Conservation (phyloP, 2,329 filamentous ascomycete species). For the Stagonosporopsis cucurbitacearum region DNA sequence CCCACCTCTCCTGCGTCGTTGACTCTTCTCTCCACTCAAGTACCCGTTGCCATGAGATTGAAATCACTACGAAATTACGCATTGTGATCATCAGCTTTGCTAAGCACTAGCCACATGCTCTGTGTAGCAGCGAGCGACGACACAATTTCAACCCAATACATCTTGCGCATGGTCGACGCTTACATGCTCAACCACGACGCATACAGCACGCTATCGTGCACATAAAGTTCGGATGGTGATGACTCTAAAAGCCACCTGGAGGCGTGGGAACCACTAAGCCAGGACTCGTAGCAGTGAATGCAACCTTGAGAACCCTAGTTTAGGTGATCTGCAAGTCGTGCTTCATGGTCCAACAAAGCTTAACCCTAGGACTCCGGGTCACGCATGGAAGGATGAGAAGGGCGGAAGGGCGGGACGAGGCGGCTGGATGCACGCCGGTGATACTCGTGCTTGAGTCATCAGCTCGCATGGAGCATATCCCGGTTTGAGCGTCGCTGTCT, state of each 20-base stretch:
- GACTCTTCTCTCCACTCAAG: conserved; percentile 21
- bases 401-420: conserved; percentile 16
- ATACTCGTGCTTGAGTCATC: conserved; percentile 30
- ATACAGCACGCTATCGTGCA: not conserved
- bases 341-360: conserved; percentile 47
- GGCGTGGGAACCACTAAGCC: conserved; percentile 48
- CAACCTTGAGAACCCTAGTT: conserved; percentile 11
- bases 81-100: not conserved
- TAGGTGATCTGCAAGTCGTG: conserved; percentile 6
- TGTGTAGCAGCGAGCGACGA: not conserved
- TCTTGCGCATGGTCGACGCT: not conserved
- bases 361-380: conserved; percentile 49
- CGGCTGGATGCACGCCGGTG: conserved; percentile 47
- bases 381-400: conserved; percentile 31
- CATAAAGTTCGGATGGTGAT: conserved; percentile 25
- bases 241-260: conserved; percentile 41
- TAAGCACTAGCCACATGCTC: conserved; percentile 1
- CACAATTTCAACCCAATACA: not conserved
- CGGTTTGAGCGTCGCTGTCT: conserved; percentile 50
- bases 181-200: not conserved
- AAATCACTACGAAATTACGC: conserved; percentile 8
- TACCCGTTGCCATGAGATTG: conserved; percentile 3
- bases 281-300: conserved; percentile 49
- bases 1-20: conserved; percentile 15
- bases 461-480: conserved; percentile 29